Percentiles rank a stretch among this genome's conserved stretches.
phyloP scores from a whole-genome alignment of 768 basidiomycete species.

The Pleurotus cornucopiae region DNA sequence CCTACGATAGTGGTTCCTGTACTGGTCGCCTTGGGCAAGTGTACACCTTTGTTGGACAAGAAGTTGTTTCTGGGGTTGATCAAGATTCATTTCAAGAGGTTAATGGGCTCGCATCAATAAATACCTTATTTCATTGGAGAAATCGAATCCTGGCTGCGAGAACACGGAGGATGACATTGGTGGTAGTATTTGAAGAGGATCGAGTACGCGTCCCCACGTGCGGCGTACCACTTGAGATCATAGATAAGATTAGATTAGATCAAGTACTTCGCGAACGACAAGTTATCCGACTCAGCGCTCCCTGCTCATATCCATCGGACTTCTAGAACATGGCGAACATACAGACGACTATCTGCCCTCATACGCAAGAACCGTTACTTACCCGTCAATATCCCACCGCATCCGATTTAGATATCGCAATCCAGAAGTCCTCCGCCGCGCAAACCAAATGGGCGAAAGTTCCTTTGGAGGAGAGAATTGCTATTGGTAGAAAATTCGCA shows the following conservation, averaged over 20 bases:
- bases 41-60: conserved; percentile 64
- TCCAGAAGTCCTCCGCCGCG: conserved; percentile 55
- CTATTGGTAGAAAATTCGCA: conserved; percentile 52
- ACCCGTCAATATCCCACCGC: conserved; percentile 62
- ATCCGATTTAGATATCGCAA: conserved; percentile 54
- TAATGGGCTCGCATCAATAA: not conserved
- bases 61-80: conserved; percentile 60
- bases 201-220: conserved; percentile 4
- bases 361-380: conserved; percentile 67
- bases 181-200: conserved; percentile 28
- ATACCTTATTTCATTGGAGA: conserved; percentile 71
- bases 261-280: too few relatives aligned
- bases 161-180: conserved; percentile 39
- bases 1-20: conserved; percentile 99
- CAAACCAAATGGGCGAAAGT: conserved; percentile 76
- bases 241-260: not conserved
- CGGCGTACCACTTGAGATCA: not conserved
- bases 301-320: too few relatives aligned
- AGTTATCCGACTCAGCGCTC: too few relatives aligned
- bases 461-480: conserved; percentile 65
- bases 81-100: not conserved
- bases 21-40: conserved; percentile 80
- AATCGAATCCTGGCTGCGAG: conserved; percentile 65
- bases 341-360: conserved; percentile 85
- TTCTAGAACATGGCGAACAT: conserved; percentile 25